Percentiles rank a stretch among this genome's conserved stretches.
These are phyloP conservation scores for Sphagnum magellanicum DNA, from an alignment of 228 moss, liverwort and hornwort species.

Conservation along the genomic window DNA sequence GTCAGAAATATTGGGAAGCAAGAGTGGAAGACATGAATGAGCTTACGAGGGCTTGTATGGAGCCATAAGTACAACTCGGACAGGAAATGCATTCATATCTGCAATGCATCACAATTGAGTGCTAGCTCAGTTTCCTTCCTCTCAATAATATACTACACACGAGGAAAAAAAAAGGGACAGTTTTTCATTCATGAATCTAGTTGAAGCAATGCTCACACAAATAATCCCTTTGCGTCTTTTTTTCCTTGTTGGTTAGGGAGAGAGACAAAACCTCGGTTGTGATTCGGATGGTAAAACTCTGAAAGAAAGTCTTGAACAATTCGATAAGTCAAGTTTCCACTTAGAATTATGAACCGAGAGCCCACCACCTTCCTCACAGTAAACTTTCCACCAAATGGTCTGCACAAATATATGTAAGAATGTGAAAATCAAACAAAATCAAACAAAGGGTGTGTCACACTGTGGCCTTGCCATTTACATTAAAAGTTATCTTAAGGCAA, in stretches of 20 bases:
- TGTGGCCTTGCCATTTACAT: too few species aligned
- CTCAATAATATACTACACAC: too few species aligned
- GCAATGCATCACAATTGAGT: constrained; percentile 10
- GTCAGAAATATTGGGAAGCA: neutral
- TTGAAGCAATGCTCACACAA: too few species aligned
- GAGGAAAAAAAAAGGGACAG: too few species aligned
- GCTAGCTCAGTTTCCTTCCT: too few species aligned
- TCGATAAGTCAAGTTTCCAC: constrained; percentile 80
- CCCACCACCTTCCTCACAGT: constrained; percentile 90
- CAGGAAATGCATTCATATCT: constrained; percentile 94
- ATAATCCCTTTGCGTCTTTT: too few species aligned
- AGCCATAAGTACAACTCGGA: constrained; percentile 90
- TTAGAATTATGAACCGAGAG: constrained; percentile 86
- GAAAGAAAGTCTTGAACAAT: constrained; percentile 84
- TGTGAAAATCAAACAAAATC: too few species aligned
- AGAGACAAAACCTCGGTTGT: constrained; percentile 58
- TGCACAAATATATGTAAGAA: constrained; percentile 12
- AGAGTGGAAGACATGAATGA: neutral
- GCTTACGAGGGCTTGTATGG: constrained; percentile 97
- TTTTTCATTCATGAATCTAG: too few species aligned
- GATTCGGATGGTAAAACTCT: constrained; percentile 92
- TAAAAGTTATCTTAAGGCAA: too few species aligned
- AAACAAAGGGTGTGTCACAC: too few species aligned
- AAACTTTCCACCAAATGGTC: constrained; percentile 91
- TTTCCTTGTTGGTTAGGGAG: too few species aligned